Evolutionary conservation across 768 basidiomycete species (phyloP), one percentile per base, ranked within the genome.

Genomic region (Termitomyces sp.): DNA sequence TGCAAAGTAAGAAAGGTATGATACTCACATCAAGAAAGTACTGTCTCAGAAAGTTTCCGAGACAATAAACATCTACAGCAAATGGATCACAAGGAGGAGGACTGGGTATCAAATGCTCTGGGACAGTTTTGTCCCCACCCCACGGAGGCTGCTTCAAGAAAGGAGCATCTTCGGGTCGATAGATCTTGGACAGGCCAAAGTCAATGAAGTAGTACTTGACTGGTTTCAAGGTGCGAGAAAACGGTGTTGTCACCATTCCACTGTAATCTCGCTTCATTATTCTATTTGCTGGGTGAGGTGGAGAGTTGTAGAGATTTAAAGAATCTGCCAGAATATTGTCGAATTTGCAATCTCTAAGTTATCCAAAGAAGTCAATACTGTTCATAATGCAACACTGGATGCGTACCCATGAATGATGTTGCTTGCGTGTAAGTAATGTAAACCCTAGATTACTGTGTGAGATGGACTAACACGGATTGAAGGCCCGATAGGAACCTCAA

Each of bases 61-160:
- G 49, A 24, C 49, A 50, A 35, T 50, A 50, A 8, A 50, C 33
- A 22, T 50, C 49, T 7, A 50, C 33, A 6, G 49, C 49, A 35
- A 35, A 50, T 7, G 49, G 49, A 50, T 50, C 20, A 10, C 49
- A 50, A 35, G 49, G 49, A 20, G 36, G 38, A 13, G 35, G 22
- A 10, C 38, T 18, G 16, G 32, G 49, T 18, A 26, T 30, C n/a
- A 18, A n/a, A 45, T 44, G 33, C 44, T 76, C 75, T 3, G 74
- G 73, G 0, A 73, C 74, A 3, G 71, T 63, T 56, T 71, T 76
- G 63, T 80, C 76, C 0, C 71, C 79, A 1, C 79, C 76, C 41
- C 63, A 62, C 1, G 73, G 67, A 0, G 73, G 71, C 8, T 59
- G 24, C 35, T 71, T 72, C 0, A 63, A 60, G 0, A 71, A 70